These are phyloP conservation scores for Plenodomus tracheiphilus DNA, from an alignment of 2,329 filamentous ascomycete genomes.

Conservation along the genomic window DNA sequence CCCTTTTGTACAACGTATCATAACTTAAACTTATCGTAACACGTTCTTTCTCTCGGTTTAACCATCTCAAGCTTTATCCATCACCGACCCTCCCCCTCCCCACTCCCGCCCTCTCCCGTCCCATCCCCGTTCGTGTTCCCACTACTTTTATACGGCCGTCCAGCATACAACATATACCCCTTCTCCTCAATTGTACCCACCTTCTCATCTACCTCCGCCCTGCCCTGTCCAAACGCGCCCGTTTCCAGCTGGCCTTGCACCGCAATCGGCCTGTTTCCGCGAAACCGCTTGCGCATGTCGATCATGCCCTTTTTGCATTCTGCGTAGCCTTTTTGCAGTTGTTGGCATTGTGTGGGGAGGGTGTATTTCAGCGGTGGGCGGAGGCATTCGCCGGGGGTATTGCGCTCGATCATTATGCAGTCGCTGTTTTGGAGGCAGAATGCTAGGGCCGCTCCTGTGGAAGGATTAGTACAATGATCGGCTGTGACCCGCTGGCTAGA, in stretches of 20 bases:
- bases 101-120: conserved; percentile 25
- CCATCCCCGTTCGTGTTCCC: conserved; percentile 36
- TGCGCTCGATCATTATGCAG: conserved; percentile 90
- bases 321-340: conserved; percentile 85
- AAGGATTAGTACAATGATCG: background rate
- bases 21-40: background rate
- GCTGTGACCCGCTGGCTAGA: conserved; percentile 1
- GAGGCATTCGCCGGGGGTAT: conserved; percentile 85
- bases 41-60: background rate
- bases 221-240: conserved; percentile 35
- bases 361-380: conserved; percentile 78
- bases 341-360: conserved; percentile 85
- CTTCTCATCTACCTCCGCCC: conserved; percentile 36
- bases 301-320: conserved; percentile 96
- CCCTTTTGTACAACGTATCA: no score
- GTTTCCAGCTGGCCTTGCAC: conserved; percentile 39
- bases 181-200: conserved; percentile 43
- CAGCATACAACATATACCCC: conserved; percentile 45
- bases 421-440: conserved; percentile 95
- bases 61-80: background rate
- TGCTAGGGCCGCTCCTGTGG: conserved; percentile 82
- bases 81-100: conserved; percentile 9
- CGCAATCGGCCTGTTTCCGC: conserved; percentile 83
- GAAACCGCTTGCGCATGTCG: conserved; percentile 98
- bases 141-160: conserved; percentile 35